Evolutionary conservation across 2,329 filamentous ascomycete genomes (phyloP), one percentile per base, ranked within the genome.

Genomic region (Penicillium psychrosexuale): DNA sequence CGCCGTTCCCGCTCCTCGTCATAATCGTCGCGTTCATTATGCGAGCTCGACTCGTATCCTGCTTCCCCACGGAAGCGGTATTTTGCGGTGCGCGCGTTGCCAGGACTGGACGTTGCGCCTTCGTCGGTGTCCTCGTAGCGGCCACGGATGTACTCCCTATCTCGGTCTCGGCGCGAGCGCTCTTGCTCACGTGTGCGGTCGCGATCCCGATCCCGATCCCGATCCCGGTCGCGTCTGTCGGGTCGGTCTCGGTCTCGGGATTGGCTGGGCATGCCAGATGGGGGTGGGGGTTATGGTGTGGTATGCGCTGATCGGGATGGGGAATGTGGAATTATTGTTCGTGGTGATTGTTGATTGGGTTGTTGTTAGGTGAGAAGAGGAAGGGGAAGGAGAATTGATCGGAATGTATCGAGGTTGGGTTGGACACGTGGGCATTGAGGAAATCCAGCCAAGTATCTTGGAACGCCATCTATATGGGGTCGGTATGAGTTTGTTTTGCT

Each of bases 201-300:
- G 40, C 66, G 51, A 51, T 63, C 54, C 60, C 66, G 57, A 51
- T 59, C 54, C 60, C 66, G 57, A 51, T 59, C 61, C 59, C 44
- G 31, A 6, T 60, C 63, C 59, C 68, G 71, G 59, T 71, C 70
- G 42, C 70, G 68, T 58, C 66, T 71, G 55, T 65, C 66, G 36
- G 68, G 67, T 52, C 70, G 65, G 48, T 43, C 61, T 63, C 48
- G 68, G 70, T 70, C 12, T 24, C 31, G 24, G 34, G 38, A 34
- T 15, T 44, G 30, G 43, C 43, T 34, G 15, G 30, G 43, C 43
- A 46, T 46, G 43, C 43, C 43, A 46, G 43, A 24, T 46, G 13
- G 19, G 43, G 43, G 30, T 28, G 43, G 28, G 27, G 12, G 11
- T 44, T 33, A 22, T 44, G 42, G 13, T 51, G 30, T 28, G n/a